Evolutionary conservation across 2,329 filamentous ascomycete genomes (phyloP), one percentile per base, ranked within the genome.

Genomic region (Ilyonectria sp.): DNA sequence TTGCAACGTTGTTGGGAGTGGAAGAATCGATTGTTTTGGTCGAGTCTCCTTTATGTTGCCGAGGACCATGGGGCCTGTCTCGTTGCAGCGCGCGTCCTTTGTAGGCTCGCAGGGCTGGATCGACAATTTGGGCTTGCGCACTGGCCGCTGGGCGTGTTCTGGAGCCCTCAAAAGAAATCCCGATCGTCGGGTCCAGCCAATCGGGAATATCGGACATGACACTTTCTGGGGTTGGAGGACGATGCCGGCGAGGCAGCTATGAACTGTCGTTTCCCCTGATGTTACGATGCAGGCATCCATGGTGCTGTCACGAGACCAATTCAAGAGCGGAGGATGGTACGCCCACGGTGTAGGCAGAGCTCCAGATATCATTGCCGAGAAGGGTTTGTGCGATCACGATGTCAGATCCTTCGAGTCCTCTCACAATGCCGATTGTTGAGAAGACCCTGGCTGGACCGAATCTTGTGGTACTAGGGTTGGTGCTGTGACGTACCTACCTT

Each of bases 171-270:
- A 33, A 50, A 21, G 50, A 55, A 47, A 33, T 61, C 60, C 66
- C 66, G 66, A 46, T n/a, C 62, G 63, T 63, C 44, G 63, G 66
- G 66, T 68, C 62, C 58, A 54, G 47, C 66, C 62, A 68, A 67
- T 69, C 63, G 63, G 63, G 63, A 59, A 35, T 52, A 52, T 63
- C 31, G 55, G 60, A 29, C 55, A 52, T 31, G 54, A 21, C 64
- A 47, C 58, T 59, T 64, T 63, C 60, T 60, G 65, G 60, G 60
- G 65, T 60, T 52, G n/a, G 29, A 44, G 55, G 50, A 50, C 60
- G 49, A 37, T 65, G 55, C 52, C 56, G 58, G 57, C 23, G 58
- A 46, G 21, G 49, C 53, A 53, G 44, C 19, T 13, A 43, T 29
- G 6, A 46, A n/a, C 33, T 52, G 37, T 63, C 55, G 54, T 21